phyloP scores from a whole-genome alignment of 2,329 filamentous ascomycete genomes.

The Tolypocladium ovalisporum region DNA sequence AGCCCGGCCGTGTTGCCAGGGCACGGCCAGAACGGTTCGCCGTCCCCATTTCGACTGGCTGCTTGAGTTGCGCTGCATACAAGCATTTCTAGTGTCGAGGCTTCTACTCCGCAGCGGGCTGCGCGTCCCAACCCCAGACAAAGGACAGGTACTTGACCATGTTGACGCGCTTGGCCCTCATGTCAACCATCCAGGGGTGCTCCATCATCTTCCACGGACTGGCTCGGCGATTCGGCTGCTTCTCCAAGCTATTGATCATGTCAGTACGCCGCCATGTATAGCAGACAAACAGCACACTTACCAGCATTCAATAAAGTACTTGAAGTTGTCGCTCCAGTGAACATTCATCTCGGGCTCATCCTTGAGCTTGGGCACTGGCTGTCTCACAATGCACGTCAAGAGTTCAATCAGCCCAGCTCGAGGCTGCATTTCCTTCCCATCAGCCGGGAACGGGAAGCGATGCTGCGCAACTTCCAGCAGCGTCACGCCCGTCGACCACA shows the following conservation, averaged over 20 bases:
- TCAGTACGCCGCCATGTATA: slow-evolving; percentile 8
- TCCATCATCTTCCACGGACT: slow-evolving; percentile 98
- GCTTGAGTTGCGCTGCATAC: neutral
- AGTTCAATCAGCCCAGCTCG: slow-evolving; percentile 88
- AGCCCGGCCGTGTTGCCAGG: neutral
- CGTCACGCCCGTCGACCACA: slow-evolving; percentile 96
- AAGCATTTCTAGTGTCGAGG: neutral
- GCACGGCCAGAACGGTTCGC: neutral
- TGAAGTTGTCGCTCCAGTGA: slow-evolving; percentile 94
- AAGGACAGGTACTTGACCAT: slow-evolving; percentile 90
- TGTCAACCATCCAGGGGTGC: slow-evolving; percentile 97
- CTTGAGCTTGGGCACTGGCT: slow-evolving; percentile 89
- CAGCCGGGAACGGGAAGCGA: slow-evolving; percentile 94
- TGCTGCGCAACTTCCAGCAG: slow-evolving; percentile 98
- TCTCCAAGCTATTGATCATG: slow-evolving; percentile 62
- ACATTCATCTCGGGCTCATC: slow-evolving; percentile 86
- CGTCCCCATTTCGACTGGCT: neutral
- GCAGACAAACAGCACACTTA: slow-evolving; percentile 38
- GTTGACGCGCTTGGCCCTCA: slow-evolving; percentile 92
- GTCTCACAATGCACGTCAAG: slow-evolving; percentile 92
- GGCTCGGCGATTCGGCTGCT: slow-evolving; percentile 75
- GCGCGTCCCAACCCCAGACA: slow-evolving; percentile 94
- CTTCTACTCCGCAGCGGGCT: slow-evolving; percentile 1
- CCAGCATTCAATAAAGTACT: slow-evolving; percentile 99
- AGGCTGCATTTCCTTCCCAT: slow-evolving; percentile 91